Base-by-base conservation (phyloP, 176 grass and related monocot genomes). In the Zea luxurians region DNA sequence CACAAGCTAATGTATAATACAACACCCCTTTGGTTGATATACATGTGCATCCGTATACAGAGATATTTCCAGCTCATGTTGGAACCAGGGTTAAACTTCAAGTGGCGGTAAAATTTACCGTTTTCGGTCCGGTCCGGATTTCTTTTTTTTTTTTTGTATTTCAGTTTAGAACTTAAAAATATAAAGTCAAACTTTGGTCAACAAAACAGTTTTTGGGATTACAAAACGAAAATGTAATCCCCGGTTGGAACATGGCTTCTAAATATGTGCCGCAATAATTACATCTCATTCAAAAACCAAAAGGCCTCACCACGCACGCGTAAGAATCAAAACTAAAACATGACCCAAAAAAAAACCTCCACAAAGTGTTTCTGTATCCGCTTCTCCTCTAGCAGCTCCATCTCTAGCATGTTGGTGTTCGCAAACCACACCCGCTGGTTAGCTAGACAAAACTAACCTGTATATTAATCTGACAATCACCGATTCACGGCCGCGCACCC, bases 381-480 rank as follows among this genome's bases (percentile, higher is more conserved):
- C 78, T 74, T 73, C 68, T 68, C 79, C 69, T 82, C 83, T 86
- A 86, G 83, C 68, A 89, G 46, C 78, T 74, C 83, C 75, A 68
- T 75, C 69, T 82, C 83, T 86, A 86, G 79, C 68, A 89, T 70
- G 74, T 82, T 78, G 83, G 83, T 89, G 82, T 41, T 77, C 69
- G 37, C 77, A 89, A 86, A 85, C 61, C 79, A 86, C 78, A 82
- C 79, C 79, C 78, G 72, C 74, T 86, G 88, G 83, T 90, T 90
- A 90, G 83, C 88, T 83, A 78, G 74, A 86, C 68, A 90, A 90
- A 86, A 90, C 88, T 90, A 83, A 86, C 83, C 83, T 78, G 83
- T 86, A 89, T 89, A 89, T 82, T 89, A 89, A 86, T 73, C 61
- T 85, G 79, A 90, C 38, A 86, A 86, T 58, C 88, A 82, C 83